Evolutionary conservation across 2,329 filamentous ascomycete species (phyloP).

Genomic region (Penicillium oxalicum): DNA sequence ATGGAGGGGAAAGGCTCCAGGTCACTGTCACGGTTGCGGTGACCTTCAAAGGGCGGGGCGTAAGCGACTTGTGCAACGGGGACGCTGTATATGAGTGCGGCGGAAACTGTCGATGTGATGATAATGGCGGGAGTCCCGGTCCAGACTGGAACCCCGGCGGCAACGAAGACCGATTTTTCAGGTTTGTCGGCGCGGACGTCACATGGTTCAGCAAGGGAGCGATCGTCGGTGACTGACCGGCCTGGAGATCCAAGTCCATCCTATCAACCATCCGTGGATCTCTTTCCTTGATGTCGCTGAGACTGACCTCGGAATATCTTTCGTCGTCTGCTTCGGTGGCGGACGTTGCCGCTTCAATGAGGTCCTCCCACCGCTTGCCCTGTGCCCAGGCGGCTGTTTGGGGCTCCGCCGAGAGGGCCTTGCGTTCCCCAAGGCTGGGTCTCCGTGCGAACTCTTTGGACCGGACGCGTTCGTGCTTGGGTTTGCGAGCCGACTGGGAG

Average conservation of each 20-base stretch:
- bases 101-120: conserved; percentile 42
- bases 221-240: conserved; percentile 37
- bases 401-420: conserved; percentile 82
- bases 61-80: conserved; percentile 82
- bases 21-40: conserved; percentile 46
- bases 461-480: conserved; percentile 73
- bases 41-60: conserved; percentile 67
- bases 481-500: conserved; percentile 67
- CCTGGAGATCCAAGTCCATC: conserved; percentile 16
- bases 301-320: conserved; percentile 69
- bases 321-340: conserved; percentile 88
- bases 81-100: conserved; percentile 67
- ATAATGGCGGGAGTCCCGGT: conserved; percentile 34
- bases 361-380: conserved; percentile 91
- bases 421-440: conserved; percentile 67
- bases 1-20: conserved; percentile 84
- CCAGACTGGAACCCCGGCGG: conserved; percentile 53
- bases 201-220: conserved; percentile 35
- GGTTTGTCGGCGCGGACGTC: conserved; percentile 34
- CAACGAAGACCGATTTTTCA: conserved; percentile 55
- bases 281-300: conserved; percentile 15
- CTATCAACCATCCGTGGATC: conserved; percentile 43
- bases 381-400: conserved; percentile 63
- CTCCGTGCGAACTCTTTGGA: conserved; percentile 70
- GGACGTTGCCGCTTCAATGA: conserved; percentile 90